Base-by-base conservation (phyloP, 2,329 filamentous ascomycete species). In the Monosporascus sp. region DNA sequence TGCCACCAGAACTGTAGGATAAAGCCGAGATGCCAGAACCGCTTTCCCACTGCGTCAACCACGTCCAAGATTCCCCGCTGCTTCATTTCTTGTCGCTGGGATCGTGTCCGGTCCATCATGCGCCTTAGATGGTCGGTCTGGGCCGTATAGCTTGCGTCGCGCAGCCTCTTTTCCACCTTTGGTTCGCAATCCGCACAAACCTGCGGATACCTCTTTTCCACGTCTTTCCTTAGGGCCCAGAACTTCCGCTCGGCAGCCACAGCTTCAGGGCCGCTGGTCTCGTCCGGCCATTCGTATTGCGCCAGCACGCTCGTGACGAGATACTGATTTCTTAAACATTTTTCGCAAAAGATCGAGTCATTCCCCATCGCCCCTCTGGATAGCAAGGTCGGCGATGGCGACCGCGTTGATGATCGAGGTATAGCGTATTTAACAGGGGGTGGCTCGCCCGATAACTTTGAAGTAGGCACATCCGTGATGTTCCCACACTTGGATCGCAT, bases 321-420 rank as follows among this genome's bases (percentile, higher is more conserved):
- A 52, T 89, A 85, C 68, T 99, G 94, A 68, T 99, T 97, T 68
- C 90, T 90, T 49, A 92, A 74, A 65, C 94, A 99, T 51, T 80
- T 87, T 47, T 80, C 72, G 77, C 94, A 99, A 65, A 83, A 88
- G 56, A 79, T 73, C 50, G 62, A 66, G 52, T 73, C 67, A 25
- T 65, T 59, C 4, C 64, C 53, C 36, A 54, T 57, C 57, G 57
- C 66, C 60, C 61, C 71, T 65, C 63, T 64, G 58, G 60, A 70
- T 52, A 68, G 62, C 54, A 61, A 48, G 48, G 64, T 56, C 34
- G 66, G 61, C 39, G 65, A 60, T 56, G 54, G 65, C 53, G 60
- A 61, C 51, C 60, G 62, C 31, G 60, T 56, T 15, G 66, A 60
- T 54, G 74, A 60, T 57, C 72, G 72, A 47, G 74, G 63, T 50